phyloP scores from a whole-genome alignment of 2,329 filamentous ascomycete genomes.

The Pseudogymnoascus sp. region DNA sequence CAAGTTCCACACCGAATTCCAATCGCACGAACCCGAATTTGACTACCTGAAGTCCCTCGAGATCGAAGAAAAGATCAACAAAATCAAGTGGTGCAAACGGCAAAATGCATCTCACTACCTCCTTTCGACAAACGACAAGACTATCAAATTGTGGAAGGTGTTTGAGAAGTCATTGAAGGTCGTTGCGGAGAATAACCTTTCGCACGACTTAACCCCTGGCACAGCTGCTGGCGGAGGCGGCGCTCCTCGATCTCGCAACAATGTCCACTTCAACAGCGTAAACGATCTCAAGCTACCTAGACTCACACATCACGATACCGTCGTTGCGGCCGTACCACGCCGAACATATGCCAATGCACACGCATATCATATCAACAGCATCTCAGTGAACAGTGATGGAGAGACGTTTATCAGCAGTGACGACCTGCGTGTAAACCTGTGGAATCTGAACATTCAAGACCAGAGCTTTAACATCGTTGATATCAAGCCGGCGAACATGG shows the following conservation, averaged over 20 bases:
- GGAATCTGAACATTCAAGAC: conserved; percentile 98
- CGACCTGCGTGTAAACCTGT: conserved; percentile 93
- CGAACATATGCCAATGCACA: conserved; percentile 97
- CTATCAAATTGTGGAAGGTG: conserved; percentile 99
- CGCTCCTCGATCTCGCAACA: conserved; percentile 62
- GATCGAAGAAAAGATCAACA: conserved; percentile 99
- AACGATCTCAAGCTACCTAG: conserved; percentile 86
- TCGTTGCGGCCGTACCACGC: conserved; percentile 90
- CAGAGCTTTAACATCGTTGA: conserved; percentile 99
- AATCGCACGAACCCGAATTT: conserved; percentile 98
- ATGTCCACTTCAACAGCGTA: conserved; percentile 68
- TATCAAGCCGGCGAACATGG: conserved; percentile 99
- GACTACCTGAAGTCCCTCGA: conserved; percentile 98
- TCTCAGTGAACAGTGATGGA: conserved; percentile 99
- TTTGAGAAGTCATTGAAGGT: conserved; percentile 99
- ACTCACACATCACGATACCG: conserved; percentile 95
- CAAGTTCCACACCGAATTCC: conserved; percentile 99
- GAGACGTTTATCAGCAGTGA: conserved; percentile 99
- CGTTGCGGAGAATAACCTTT: conserved; percentile 97
- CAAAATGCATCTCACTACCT: conserved; percentile 98
- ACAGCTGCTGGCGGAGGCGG: conserved; percentile 68
- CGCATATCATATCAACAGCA: conserved; percentile 99
- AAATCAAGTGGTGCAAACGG: conserved; percentile 98
- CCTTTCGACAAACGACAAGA: conserved; percentile 98
- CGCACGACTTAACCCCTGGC: conserved; percentile 80